Percentiles rank a stretch among this genome's conserved stretches.
phyloP scores from a whole-genome alignment of 495 filamentous ascomycete species.

The Podospora australis region DNA sequence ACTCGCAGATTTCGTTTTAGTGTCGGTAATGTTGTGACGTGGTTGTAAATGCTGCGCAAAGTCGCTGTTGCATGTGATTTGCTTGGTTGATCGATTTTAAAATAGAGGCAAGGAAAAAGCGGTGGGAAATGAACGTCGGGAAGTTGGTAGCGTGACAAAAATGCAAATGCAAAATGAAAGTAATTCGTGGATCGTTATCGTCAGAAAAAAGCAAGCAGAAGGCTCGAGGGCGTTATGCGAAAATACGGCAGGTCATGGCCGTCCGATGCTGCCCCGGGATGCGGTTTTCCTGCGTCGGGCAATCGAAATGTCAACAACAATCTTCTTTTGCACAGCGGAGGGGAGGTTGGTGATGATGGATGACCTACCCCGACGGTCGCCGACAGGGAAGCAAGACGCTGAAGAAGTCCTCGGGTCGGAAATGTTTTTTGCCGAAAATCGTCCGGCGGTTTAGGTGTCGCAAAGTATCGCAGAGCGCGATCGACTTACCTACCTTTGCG shows the following conservation, averaged over 20 bases:
- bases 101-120: constrained; percentile 3
- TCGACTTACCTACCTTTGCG: constrained; percentile 10
- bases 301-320: constrained; percentile 7
- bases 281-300: constrained; percentile 6
- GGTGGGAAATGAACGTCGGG: constrained; percentile 9
- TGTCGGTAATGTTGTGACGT: constrained; percentile 5
- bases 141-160: constrained; percentile 12
- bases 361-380: too few relatives aligned
- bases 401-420: background rate
- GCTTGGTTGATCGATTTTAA: too few relatives aligned
- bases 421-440: background rate
- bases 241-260: background rate
- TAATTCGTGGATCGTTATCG: constrained; percentile 14
- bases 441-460: constrained; percentile 2
- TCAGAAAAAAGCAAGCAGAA: background rate
- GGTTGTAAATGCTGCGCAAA: constrained; percentile 8
- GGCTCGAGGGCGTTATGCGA: constrained; percentile 1
- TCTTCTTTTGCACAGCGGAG: too few relatives aligned
- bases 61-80: constrained; percentile 21
- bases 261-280: constrained; percentile 8
- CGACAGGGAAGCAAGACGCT: too few relatives aligned
- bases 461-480: constrained; percentile 4
- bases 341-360: too few relatives aligned
- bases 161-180: constrained; percentile 8
- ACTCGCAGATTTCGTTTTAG: background rate